These are phyloP conservation scores for Limonium bicolor DNA, from an alignment of 148 eudicot genomes.

Conservation along the genomic window DNA sequence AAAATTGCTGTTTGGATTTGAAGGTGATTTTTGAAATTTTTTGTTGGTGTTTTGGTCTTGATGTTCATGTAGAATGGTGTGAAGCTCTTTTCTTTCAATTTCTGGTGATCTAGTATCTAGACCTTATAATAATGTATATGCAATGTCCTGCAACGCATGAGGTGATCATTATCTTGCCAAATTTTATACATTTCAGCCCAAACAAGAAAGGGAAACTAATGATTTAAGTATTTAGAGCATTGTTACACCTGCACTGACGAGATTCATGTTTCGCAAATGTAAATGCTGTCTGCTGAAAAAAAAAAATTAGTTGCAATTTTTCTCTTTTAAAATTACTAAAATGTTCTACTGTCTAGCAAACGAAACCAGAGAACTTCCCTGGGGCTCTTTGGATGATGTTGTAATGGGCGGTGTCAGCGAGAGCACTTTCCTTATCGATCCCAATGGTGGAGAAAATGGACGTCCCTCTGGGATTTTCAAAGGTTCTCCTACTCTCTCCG, in stretches of 20 bases:
- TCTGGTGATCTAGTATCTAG: too few species aligned
- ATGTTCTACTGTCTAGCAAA: constrained; percentile 8
- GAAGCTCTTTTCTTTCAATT: neutral
- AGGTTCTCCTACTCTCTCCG: constrained; percentile 30
- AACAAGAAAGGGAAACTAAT: too few species aligned
- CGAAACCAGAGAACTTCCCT: constrained; percentile 63
- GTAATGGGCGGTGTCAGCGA: constrained; percentile 99
- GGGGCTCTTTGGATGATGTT: constrained; percentile 98
- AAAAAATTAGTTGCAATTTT: too few species aligned
- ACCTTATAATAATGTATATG: too few species aligned
- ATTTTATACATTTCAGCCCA: too few species aligned
- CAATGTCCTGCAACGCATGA: too few species aligned
- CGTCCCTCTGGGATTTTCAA: constrained; percentile 63
- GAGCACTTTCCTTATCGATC: constrained; percentile 59
- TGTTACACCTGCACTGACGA: too few species aligned
- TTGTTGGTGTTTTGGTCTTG: neutral
- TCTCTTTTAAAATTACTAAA: constrained; percentile 3
- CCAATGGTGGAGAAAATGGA: constrained; percentile 76
- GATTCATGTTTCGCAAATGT: too few species aligned
- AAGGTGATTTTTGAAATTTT: constrained; percentile 56
- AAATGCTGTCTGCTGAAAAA: too few species aligned
- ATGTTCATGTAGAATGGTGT: neutral
- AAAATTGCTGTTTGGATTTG: constrained; percentile 68
- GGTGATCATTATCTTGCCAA: too few species aligned
- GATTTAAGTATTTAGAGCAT: too few species aligned